A percentile compares a stretch with the other conserved stretches of the same genome.
Evolutionary conservation across 2,329 filamentous ascomycete species (phyloP).

Genomic region (Sporothrix curviconia): DNA sequence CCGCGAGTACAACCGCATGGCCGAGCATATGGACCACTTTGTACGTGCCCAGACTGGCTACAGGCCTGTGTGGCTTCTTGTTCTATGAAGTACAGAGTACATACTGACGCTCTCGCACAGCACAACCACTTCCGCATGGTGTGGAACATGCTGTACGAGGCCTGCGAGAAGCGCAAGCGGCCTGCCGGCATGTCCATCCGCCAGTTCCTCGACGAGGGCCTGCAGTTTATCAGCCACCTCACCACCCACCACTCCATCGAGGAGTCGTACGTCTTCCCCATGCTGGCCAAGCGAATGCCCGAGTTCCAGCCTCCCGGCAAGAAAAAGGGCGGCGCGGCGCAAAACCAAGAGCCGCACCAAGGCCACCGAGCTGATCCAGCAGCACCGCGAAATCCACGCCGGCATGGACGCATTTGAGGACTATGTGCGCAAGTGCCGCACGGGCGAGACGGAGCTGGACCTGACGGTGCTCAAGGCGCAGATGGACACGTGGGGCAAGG

Average conservation of each 20-base stretch:
- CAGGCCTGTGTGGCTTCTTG: no score
- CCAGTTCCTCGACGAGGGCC: constrained; percentile 60
- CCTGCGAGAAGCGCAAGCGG: constrained; percentile 53
- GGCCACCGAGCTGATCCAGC: constrained; percentile 59
- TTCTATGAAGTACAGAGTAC: background rate
- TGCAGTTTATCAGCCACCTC: constrained; percentile 67
- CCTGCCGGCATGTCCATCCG: constrained; percentile 59
- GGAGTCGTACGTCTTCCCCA: constrained; percentile 72
- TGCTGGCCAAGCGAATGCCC: constrained; percentile 70
- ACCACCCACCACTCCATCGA: constrained; percentile 76
- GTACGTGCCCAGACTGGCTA: constrained; percentile 41
- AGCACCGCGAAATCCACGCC: constrained; percentile 73
- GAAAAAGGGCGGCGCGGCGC: constrained; percentile 16
- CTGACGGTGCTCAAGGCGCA: constrained; percentile 56
- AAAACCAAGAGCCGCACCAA: constrained; percentile 20
- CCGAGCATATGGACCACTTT: constrained; percentile 69
- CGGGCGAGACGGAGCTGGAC: constrained; percentile 55
- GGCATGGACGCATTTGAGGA: constrained; percentile 62
- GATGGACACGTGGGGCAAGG: constrained; percentile 71
- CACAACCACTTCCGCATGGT: constrained; percentile 69
- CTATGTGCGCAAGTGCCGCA: constrained; percentile 57
- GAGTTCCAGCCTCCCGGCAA: constrained; percentile 52
- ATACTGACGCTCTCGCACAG: constrained; percentile 32
- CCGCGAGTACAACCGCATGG: constrained; percentile 62
- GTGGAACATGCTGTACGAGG: constrained; percentile 65